Evolutionary conservation across 306 rosid genomes (phyloP), one percentile per base, ranked within the genome.

Genomic region (Hippophae rhamnoides): DNA sequence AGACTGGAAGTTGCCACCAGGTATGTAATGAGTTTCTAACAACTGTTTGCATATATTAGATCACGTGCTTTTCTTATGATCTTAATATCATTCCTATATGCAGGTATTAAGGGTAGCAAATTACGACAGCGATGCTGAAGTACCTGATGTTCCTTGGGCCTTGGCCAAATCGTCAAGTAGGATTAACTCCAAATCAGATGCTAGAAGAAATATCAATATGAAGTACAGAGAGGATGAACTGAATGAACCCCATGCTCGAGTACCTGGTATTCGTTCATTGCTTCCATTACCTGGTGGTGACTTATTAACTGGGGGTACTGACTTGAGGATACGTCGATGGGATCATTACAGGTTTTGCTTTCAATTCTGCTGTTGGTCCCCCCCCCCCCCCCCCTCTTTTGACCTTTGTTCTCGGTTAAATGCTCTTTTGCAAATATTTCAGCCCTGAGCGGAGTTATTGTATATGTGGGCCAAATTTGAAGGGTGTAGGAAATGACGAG

Each of bases 241-340:
- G 73, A 89, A 81, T 53, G 95, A 85, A 69, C 93, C 96, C 64
- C 82, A 87, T 46, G 74, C 93, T 8, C 95, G 88, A 60, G 82
- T 92, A 78, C 86, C 87, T 68, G 98, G 96, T 47, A 76, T 92
- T 14, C 89, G 96, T 46, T 78, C 98, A 64, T 65, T 92, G 83
- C 96, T 87, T 68, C 87, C 98, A 67, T 81, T 92, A 76, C 88
- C 98, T 60, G 98, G 96, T 41, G 98, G 98, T 64, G 95, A 92
- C 82, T 63, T 87, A 68, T 69, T 92, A 74, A 87, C 98, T 43
- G 98, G 89, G 49, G 96, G 96, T 59, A 87, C 98, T 8, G 98
- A 92, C 69, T 76, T 92, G 76, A 92, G 79, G 89, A 92, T 92
- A 66, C 98, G 95, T 55, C 82, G 93, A 64, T 92, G 93, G 96